These are phyloP conservation scores for Ambrosia trifida DNA, from an alignment of 129 eudicot species.

Conservation along the genomic window DNA sequence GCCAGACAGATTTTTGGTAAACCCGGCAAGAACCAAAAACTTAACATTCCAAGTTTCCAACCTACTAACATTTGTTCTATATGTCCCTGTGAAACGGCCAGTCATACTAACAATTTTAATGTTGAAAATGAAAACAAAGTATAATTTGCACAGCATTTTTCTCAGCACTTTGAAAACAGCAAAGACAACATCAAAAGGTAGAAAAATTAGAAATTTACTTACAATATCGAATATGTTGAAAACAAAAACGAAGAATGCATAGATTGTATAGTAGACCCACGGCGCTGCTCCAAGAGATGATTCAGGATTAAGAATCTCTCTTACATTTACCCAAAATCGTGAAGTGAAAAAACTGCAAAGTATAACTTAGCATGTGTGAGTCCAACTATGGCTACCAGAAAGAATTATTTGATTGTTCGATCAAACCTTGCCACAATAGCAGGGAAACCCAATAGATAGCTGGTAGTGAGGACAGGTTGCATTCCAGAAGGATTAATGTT, in stretches of 20 bases:
- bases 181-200: neutral
- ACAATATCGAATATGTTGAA: slow-evolving; percentile 98
- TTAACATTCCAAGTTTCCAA: neutral
- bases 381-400: neutral
- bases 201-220: slow-evolving; percentile 36
- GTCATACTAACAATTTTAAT: neutral
- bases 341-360: slow-evolving; percentile 73
- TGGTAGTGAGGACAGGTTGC: slow-evolving; percentile 93
- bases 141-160: neutral
- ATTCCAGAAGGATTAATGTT: slow-evolving; percentile 98
- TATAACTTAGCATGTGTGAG: slow-evolving; percentile 9
- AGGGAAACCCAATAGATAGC: slow-evolving; percentile 87
- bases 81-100: neutral
- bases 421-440: slow-evolving; percentile 81
- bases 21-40: neutral
- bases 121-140: slow-evolving; percentile 1
- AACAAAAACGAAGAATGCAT: slow-evolving; percentile 84
- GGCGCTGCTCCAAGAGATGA: slow-evolving; percentile 84
- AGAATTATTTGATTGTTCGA: neutral
- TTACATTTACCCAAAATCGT: slow-evolving; percentile 67
- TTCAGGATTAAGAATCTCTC: slow-evolving; percentile 76
- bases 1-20: neutral
- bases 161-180: neutral
- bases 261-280: slow-evolving; percentile 85
- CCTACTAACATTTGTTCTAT: neutral